phyloP scores from a whole-genome alignment of 306 rosid species.

The Urtica urens region DNA sequence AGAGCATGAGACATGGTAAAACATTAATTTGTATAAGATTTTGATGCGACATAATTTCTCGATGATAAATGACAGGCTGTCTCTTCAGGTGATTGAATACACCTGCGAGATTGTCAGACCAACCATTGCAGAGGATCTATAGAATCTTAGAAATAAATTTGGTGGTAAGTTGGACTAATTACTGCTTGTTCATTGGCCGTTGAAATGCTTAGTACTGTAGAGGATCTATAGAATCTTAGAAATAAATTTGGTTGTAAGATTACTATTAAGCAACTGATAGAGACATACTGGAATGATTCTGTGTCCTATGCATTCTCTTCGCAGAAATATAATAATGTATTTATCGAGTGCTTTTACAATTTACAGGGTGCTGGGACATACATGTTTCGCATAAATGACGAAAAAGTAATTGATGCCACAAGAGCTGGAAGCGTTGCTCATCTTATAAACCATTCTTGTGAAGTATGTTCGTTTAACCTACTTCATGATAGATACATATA shows the following conservation, averaged over 20 bases:
- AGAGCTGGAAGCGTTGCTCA: constrained; percentile 99
- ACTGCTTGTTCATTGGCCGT: too few relatives aligned
- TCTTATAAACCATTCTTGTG: constrained; percentile 97
- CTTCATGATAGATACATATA: constrained; percentile 12
- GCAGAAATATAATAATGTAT: too few relatives aligned
- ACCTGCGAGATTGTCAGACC: constrained; percentile 96
- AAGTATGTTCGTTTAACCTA: constrained; percentile 47
- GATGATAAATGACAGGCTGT: constrained; percentile 1
- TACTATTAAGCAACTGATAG: too few relatives aligned
- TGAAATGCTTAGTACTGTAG: too few relatives aligned
- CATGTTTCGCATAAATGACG: constrained; percentile 94
- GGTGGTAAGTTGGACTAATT: constrained; percentile 89
- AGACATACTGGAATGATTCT: too few relatives aligned
- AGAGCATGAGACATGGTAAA: constrained; percentile 99
- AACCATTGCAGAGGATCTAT: constrained; percentile 87
- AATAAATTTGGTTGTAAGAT: too few relatives aligned
- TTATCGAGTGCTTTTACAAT: constrained; percentile 20
- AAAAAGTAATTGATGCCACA: constrained; percentile 93
- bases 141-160: constrained; percentile 89
- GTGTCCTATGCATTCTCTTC: too few relatives aligned
- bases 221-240: too few relatives aligned
- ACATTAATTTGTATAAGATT: too few relatives aligned
- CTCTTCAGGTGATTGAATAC: constrained; percentile 80
- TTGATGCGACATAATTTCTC: constrained; percentile 10
- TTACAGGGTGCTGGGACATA: constrained; percentile 99